A percentile compares a stretch with the other conserved stretches of the same genome.
phyloP scores from a whole-genome alignment of 768 basidiomycete species.

The Russula griseocarnosa region DNA sequence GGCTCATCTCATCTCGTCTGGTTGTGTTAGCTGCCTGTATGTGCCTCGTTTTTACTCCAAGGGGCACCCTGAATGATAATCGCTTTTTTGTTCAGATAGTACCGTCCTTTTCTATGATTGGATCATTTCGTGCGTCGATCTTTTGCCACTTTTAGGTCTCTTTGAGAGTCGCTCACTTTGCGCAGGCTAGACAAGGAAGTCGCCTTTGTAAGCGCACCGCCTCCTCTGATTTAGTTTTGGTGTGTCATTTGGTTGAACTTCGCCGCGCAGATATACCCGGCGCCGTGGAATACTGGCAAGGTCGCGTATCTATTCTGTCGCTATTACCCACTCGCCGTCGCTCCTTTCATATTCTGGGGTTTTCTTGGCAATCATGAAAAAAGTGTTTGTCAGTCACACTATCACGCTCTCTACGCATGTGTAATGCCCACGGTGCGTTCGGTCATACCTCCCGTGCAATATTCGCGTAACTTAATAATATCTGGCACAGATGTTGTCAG shows the following conservation, averaged over 20 bases:
- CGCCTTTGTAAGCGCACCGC: constrained; percentile 1
- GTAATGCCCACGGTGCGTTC: constrained; percentile 19
- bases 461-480: neutral
- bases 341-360: constrained; percentile 23
- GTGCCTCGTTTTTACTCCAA: neutral
- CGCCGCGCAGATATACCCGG: constrained; percentile 20
- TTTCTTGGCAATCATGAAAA: neutral
- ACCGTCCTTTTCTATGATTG: constrained; percentile 27
- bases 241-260: neutral
- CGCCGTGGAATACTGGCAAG: constrained; percentile 20
- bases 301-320: constrained; percentile 25
- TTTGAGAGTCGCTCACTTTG: neutral
- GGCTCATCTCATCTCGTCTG: neutral
- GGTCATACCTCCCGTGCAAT: neutral
- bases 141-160: neutral
- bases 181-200: constrained; percentile 23
- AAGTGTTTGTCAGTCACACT: constrained; percentile 1
- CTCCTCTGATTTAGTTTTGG: neutral
- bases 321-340: constrained; percentile 20
- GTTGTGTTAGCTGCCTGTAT: constrained; percentile 14
- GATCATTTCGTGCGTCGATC: constrained; percentile 24
- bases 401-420: constrained; percentile 18
- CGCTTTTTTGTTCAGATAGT: constrained; percentile 6
- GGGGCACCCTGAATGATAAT: neutral
- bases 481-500: constrained; percentile 11